Percentiles rank a stretch among this genome's conserved stretches.
Conservation (phyloP, 169 alveolate genomes). For the Amoebophrya sp. region DNA sequence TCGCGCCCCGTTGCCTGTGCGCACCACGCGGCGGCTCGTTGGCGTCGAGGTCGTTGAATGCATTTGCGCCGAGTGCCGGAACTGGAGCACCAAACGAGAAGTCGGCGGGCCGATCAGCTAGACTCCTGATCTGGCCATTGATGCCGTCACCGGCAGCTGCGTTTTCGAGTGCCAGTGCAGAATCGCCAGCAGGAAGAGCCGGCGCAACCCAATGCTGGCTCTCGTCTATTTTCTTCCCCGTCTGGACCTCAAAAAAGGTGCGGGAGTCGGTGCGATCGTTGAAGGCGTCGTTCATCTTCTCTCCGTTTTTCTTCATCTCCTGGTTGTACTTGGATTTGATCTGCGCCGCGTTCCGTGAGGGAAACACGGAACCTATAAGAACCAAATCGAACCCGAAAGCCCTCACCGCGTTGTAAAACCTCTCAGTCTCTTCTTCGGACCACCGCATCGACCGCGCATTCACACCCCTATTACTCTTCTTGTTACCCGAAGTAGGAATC, state of each 20-base stretch:
- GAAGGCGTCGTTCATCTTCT: not conserved
- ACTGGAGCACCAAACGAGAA: too few species aligned
- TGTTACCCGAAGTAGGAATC: not conserved
- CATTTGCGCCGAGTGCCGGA: not conserved
- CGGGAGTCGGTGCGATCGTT: not conserved
- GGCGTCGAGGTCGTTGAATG: not conserved
- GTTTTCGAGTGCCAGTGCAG: too few species aligned
- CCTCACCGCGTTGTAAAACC: not conserved
- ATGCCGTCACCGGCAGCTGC: not conserved
- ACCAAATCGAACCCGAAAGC: not conserved
- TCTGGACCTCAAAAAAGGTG: not conserved
- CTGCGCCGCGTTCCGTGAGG: not conserved
- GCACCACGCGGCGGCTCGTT: too few species aligned
- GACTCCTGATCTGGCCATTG: not conserved
- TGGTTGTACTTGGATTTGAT: not conserved
- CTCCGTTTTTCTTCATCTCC: not conserved
- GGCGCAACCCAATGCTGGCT: not conserved
- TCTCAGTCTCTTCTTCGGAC: not conserved
- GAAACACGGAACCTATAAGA: not conserved
- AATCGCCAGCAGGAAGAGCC: too few species aligned
- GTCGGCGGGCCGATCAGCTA: too few species aligned
- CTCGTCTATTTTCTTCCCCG: constrained; percentile 17
- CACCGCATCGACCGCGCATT: not conserved
- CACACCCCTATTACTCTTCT: too few species aligned
- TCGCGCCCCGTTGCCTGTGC: too few species aligned